These are phyloP conservation scores for Dothideomycetes sp. DNA, from an alignment of 2,329 filamentous ascomycete genomes.

Conservation along the genomic window DNA sequence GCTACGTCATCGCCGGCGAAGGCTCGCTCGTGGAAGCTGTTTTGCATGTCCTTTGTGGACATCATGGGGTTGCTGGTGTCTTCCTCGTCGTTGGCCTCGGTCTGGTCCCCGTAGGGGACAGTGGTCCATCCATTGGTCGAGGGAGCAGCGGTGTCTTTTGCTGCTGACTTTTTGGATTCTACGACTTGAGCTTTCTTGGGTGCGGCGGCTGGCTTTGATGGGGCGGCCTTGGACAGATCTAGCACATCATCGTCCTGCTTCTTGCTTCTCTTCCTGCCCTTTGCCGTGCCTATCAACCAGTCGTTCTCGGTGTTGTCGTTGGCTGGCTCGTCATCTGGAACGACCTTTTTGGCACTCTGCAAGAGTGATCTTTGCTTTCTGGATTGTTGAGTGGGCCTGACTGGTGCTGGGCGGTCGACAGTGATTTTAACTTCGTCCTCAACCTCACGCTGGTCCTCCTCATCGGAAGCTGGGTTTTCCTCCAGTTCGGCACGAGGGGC, in stretches of 20 bases:
- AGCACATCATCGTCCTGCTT: constrained; percentile 14
- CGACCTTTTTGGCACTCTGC: constrained; percentile 12
- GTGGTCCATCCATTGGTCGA: constrained; percentile 37
- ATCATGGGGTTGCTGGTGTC: constrained; percentile 20
- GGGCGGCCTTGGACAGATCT: constrained; percentile 16
- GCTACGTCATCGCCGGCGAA: constrained; percentile 85
- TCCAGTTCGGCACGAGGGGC: constrained; percentile 48
- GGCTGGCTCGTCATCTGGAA: constrained; percentile 2
- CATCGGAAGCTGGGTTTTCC: constrained; percentile 45
- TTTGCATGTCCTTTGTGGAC: constrained; percentile 37
- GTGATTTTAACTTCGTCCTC: constrained; percentile 29
- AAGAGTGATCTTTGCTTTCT: constrained; percentile 18
- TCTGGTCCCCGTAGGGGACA: constrained; percentile 27
- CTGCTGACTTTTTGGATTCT: constrained; percentile 2
- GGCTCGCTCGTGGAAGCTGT: constrained; percentile 64
- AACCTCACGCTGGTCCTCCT: constrained; percentile 24
- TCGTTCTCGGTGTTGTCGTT: constrained; percentile 9
- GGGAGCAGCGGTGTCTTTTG: constrained; percentile 21
- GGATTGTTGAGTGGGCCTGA: constrained; percentile 16
- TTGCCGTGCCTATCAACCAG: constrained; percentile 22
- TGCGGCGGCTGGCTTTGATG: constrained; percentile 4
- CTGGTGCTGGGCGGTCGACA: constrained; percentile 21
- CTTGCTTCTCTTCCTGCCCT: constrained; percentile 12
- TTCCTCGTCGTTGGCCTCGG: constrained; percentile 21
- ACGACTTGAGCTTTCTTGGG: constrained; percentile 10